Evolutionary conservation across 345 rosid species (phyloP), one percentile per base, ranked within the genome.

Genomic region (Salix koriyanagi): DNA sequence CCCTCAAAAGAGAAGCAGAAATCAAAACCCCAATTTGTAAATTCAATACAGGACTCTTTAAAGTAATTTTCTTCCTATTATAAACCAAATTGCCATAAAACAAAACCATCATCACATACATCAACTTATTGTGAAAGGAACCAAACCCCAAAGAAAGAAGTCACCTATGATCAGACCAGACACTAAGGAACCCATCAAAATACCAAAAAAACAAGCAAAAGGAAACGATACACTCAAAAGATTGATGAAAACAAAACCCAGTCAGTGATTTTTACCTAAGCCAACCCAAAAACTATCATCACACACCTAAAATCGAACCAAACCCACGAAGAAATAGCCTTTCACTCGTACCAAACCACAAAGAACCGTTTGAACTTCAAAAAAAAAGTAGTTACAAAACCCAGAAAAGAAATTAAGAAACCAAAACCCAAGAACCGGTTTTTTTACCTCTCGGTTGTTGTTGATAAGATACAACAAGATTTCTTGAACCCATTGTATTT

Each of bases 401-500:
- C 39, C 7, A 70, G 9, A 13, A 30, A 65, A 28, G 3, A 79
- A 58, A 41, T 41, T 41, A 41, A n/a, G 26, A 67, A 15, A 48
- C 28, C 15, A 60, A 16, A 23, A 32, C 58, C 58, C 8, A 65
- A 41, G 15, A 25, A 13, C 26, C 1, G 23, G 28, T 12, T 28
- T 16, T 72, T 14, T 18, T 60, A 86, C 92, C 93, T 84, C 69
- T 75, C 46, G 75, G 65, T 2, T 80, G 87, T 21, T 78, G 86
- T 21, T 76, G 87, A 19, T 37, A 79, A 75, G 76, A 79, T 79
- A 50, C 84, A 81, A 71, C 78, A 77, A 77, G 23, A 6, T 19
- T 81, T 81, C 81, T 82, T 2, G 91, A 84, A 50, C 83, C 88
- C 97, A 90, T 93, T 12, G n/a, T 69, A 36, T 28, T 60, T 72